Evolutionary conservation across 805 yeast species (phyloP).

Genomic region (Clavispora phyllophila): DNA sequence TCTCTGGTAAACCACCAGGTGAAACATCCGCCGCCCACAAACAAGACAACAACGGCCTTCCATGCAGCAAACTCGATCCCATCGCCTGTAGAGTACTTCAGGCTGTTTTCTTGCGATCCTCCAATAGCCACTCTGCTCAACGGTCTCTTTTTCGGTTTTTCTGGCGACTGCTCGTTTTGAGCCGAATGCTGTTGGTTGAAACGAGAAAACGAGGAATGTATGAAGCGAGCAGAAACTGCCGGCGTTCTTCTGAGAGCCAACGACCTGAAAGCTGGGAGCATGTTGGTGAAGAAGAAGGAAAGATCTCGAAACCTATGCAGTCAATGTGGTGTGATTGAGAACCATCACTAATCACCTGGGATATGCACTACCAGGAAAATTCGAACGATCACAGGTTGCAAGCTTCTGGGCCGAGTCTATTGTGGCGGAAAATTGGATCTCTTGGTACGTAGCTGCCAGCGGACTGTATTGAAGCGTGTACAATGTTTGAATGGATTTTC

Average conservation of each 20-base stretch:
- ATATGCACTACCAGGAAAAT: neutral
- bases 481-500: no score
- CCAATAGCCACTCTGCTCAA: slow-evolving; percentile 80
- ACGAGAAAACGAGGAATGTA: slow-evolving; percentile 1
- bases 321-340: neutral
- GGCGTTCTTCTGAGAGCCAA: neutral
- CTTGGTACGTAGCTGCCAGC: no score
- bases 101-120: slow-evolving; percentile 33
- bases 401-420: no score
- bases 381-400: no score
- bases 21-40: slow-evolving; percentile 65
- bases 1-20: slow-evolving; percentile 71
- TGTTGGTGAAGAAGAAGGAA: neutral
- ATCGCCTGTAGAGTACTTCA: slow-evolving; percentile 32
- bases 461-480: no score
- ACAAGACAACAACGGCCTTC: slow-evolving; percentile 70
- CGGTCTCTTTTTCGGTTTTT: slow-evolving; percentile 44
- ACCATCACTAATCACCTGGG: neutral
- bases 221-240: neutral
- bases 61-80: slow-evolving; percentile 75
- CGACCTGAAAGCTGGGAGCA: slow-evolving; percentile 3
- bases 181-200: neutral
- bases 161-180: neutral
- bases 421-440: no score
- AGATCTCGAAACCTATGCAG: neutral